Base-by-base conservation (phyloP, 495 filamentous ascomycete genomes). In the Hypomontagnella monticulosa region DNA sequence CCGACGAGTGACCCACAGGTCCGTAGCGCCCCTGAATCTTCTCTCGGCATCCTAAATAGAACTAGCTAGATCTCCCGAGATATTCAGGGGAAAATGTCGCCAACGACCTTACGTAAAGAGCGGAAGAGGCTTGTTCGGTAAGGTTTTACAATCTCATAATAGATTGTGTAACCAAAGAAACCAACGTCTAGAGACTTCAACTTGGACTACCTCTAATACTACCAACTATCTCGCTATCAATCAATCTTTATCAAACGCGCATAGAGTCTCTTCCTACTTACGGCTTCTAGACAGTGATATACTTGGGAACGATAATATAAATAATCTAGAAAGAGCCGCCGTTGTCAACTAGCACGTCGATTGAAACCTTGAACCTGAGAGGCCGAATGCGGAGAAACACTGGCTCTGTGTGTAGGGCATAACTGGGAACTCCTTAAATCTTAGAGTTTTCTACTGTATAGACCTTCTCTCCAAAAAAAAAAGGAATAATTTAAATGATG, bases 331-430 rank as follows among this genome's bases (percentile, higher is more conserved):
- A 33, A 20, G 41, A 1, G 49, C 75, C 9, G 52, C 37, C 8
- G 38, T 47, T 4, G 51, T 76, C 52, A 75, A 66, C 42, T 23
- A 53, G 7, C 38, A 57, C 15, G 48, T 73, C 33, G 63, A 52
- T 57, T 38, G 32, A 2, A 23, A 44, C 30, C 10, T 12, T 5
- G 11, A 51, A 67, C 14, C 20, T 55, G 20, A 44, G 32, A 7
- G 67, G 49, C 43, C 57, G 11, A 58, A 70, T 8, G 68, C 62
- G 5, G 72, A 66, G 10, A 37, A 61, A 34, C 73, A 75, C 34
- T 77, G 73, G 72, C 57, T 75, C 6, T 60, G 57, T 0, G 20
- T 63, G 8, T 75, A 61, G 38, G 52, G 10, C 8, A 40, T 43
- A 18, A 37, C 36, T 1, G 41, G 15, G 18, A 16, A 33, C 8